Percentiles rank a stretch among this genome's conserved stretches.
These are phyloP conservation scores for Penicillium goetzii DNA, from an alignment of 495 filamentous ascomycete genomes.

Conservation along the genomic window DNA sequence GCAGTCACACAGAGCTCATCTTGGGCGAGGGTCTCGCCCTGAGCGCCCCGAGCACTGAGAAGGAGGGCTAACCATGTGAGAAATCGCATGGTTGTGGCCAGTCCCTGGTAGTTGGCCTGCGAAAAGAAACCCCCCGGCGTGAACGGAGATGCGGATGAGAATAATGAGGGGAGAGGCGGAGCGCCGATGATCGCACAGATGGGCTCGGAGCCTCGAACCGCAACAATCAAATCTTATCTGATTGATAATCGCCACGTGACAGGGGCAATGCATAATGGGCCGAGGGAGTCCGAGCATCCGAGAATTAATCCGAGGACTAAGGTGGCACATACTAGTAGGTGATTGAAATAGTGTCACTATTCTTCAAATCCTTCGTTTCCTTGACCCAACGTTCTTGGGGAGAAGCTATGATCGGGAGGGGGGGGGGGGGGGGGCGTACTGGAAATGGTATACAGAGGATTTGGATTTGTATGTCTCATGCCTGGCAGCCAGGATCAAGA, in stretches of 20 bases:
- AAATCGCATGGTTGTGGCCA: constrained; percentile 16
- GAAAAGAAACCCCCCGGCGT: not conserved
- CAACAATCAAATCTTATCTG: constrained; percentile 11
- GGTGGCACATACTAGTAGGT: not conserved
- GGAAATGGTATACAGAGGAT: no score
- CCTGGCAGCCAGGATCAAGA: no score
- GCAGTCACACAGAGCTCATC: constrained; percentile 46
- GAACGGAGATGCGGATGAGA: constrained; percentile 16
- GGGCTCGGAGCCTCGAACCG: not conserved
- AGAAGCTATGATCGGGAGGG: no score
- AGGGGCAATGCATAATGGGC: not conserved
- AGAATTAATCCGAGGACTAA: not conserved
- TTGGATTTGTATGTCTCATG: no score
- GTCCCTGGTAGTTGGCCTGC: not conserved
- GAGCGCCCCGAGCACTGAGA: constrained; percentile 9
- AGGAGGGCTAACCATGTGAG: constrained; percentile 24
- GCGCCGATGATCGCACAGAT: constrained; percentile 17
- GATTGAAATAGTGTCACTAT: no score
- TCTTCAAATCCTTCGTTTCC: no score
- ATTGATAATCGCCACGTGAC: constrained; percentile 10
- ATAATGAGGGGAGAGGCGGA: constrained; percentile 5
- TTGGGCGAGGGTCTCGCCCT: constrained; percentile 22
- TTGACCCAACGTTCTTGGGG: no score
- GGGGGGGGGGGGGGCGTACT: no score
- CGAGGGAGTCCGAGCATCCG: not conserved